Percentiles rank a stretch among this genome's conserved stretches.
Conservation (phyloP, 2,329 filamentous ascomycete genomes). For the Epichloe typhina region DNA sequence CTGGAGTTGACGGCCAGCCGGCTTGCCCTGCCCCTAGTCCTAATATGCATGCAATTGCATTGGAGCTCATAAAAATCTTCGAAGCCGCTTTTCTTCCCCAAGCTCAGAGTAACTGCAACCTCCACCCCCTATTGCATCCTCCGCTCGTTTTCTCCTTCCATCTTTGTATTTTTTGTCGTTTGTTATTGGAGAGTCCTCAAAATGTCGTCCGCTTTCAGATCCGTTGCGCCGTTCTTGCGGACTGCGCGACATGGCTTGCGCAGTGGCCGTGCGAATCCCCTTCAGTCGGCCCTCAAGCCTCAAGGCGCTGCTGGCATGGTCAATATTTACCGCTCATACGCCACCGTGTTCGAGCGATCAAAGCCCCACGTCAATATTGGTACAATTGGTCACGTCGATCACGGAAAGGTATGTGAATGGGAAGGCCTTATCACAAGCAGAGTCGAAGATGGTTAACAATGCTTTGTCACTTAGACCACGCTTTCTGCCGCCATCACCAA, state of each 20-base stretch:
- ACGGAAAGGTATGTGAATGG: conserved; percentile 67
- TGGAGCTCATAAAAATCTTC: conserved; percentile 25
- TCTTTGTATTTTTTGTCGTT: conserved; percentile 10
- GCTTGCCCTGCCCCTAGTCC: conserved; percentile 3
- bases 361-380: conserved; percentile 99
- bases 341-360: conserved; percentile 65
- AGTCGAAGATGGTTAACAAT: background rate
- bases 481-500: conserved; percentile 98
- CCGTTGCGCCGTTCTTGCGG: conserved; percentile 66
- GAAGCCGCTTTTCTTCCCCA: conserved; percentile 10
- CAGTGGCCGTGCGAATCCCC: conserved; percentile 57
- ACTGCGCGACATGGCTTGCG: conserved; percentile 64
- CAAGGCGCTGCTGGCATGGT: conserved; percentile 51
- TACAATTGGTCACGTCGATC: conserved; percentile 98
- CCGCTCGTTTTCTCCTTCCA: conserved; percentile 13
- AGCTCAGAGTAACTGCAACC: conserved; percentile 12
- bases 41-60: background rate
- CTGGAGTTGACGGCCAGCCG: background rate
- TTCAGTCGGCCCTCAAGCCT: conserved; percentile 55
- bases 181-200: conserved; percentile 21
- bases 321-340: conserved; percentile 53
- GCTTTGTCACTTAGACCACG: conserved; percentile 56
- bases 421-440: background rate
- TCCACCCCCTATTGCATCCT: conserved; percentile 8
- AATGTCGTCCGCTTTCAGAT: conserved; percentile 74